These are phyloP conservation scores for Coemansia sp. DNA, from an alignment of 192 early-diverging fungal genomes.

Conservation along the genomic window DNA sequence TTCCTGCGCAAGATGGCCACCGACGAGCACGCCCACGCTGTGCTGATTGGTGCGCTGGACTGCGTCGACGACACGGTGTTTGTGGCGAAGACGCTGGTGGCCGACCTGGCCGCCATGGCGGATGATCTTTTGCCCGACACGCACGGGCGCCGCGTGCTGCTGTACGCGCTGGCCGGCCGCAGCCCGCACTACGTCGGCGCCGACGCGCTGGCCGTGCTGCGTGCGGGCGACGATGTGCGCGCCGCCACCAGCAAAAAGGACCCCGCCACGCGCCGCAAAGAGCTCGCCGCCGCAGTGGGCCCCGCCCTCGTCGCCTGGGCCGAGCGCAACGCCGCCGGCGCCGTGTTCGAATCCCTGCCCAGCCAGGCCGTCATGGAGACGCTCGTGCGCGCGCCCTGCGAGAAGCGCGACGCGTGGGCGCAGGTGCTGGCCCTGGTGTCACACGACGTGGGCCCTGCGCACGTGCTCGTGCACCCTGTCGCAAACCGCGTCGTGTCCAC, in stretches of 20 bases:
- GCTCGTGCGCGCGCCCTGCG: constrained; percentile 62
- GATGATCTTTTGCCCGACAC: constrained; percentile 68
- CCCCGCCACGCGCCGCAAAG: constrained; percentile 58
- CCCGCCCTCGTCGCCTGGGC: constrained; percentile 62
- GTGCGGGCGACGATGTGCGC: constrained; percentile 67
- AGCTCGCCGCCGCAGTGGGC: constrained; percentile 68
- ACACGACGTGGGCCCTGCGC: constrained; percentile 7
- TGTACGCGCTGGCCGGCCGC: constrained; percentile 82
- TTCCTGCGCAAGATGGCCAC: constrained; percentile 75
- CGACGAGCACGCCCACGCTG: constrained; percentile 90
- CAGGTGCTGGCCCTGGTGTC: constrained; percentile 26
- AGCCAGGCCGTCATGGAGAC: constrained; percentile 73
- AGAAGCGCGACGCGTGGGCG: constrained; percentile 28
- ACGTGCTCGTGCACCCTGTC: constrained; percentile 37
- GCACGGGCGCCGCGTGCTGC: constrained; percentile 75
- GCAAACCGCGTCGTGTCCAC: constrained; percentile 44
- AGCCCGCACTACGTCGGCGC: constrained; percentile 69
- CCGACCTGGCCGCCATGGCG: constrained; percentile 41
- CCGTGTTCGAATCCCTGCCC: constrained; percentile 66
- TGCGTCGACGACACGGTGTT: constrained; percentile 93
- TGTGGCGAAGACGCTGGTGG: constrained; percentile 72
- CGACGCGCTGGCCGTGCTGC: constrained; percentile 69
- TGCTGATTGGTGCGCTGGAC: constrained; percentile 81
- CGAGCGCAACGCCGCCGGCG: constrained; percentile 51
- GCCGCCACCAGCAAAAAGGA: constrained; percentile 88